phyloP scores from a whole-genome alignment of 1,284 basidiomycete species.

The Neotropicomus parvogracilis region DNA sequence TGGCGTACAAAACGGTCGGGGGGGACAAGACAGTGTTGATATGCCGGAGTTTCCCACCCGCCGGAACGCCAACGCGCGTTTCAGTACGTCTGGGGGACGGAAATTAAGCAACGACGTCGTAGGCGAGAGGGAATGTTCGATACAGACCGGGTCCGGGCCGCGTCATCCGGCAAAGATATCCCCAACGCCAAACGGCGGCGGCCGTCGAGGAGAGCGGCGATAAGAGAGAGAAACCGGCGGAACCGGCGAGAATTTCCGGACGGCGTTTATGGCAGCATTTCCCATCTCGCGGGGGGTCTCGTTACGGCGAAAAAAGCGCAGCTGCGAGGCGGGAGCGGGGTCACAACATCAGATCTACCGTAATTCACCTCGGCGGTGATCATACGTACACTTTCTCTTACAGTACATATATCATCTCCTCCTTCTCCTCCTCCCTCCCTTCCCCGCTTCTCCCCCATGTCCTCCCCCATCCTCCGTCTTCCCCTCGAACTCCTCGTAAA shows the following conservation, averaged over 20 bases:
- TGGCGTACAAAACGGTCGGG: slow-evolving; percentile 13
- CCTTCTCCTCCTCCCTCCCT: not conserved
- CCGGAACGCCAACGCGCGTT: not conserved
- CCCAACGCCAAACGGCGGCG: not conserved
- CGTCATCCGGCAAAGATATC: too few relatives aligned
- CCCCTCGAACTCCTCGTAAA: slow-evolving; percentile 58
- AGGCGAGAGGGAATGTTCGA: slow-evolving; percentile 9
- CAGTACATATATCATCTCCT: too few relatives aligned
- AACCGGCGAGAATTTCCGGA: not conserved
- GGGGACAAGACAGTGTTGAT: slow-evolving; percentile 1
- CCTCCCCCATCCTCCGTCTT: slow-evolving; percentile 34
- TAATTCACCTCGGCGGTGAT: not conserved
- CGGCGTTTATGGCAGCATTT: slow-evolving; percentile 2
- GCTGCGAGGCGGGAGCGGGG: not conserved
- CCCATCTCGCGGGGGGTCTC: not conserved
- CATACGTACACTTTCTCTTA: too few relatives aligned
- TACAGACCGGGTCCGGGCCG: not conserved
- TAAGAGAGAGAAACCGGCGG: not conserved
- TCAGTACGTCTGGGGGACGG: slow-evolving; percentile 27
- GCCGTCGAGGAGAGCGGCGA: not conserved
- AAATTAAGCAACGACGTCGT: slow-evolving; percentile 22
- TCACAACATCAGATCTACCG: not conserved
- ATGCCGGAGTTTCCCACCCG: slow-evolving; percentile 9
- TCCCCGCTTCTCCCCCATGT: slow-evolving; percentile 4
- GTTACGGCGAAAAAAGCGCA: slow-evolving; percentile 5